Evolutionary conservation across 495 filamentous ascomycete species (phyloP).

Genomic region (Daldinia bambusicola): DNA sequence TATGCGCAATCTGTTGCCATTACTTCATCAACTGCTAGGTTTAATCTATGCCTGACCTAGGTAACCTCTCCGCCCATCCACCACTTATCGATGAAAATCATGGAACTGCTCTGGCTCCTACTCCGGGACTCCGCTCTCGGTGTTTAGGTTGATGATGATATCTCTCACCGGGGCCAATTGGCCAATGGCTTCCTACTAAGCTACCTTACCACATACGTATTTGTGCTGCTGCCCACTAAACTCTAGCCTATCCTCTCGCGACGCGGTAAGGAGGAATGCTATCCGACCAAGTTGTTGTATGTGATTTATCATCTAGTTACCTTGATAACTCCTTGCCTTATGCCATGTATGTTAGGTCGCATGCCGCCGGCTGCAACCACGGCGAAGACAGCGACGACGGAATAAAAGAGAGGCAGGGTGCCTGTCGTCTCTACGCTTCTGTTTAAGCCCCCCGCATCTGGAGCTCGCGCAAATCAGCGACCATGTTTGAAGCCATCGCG

Average conservation of each 20-base stretch:
- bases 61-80: too few relatives aligned
- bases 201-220: background rate
- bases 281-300: slow-evolving; percentile 24
- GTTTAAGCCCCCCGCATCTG: slow-evolving; percentile 12
- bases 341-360: slow-evolving; percentile 30
- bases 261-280: slow-evolving; percentile 21
- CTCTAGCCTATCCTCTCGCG: slow-evolving; percentile 10
- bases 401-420: too few relatives aligned
- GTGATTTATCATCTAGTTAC: slow-evolving; percentile 14
- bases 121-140: background rate
- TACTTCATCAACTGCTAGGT: slow-evolving; percentile 19
- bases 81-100: slow-evolving; percentile 15
- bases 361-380: slow-evolving; percentile 41
- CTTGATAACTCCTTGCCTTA: too few relatives aligned
- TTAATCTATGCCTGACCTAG: slow-evolving; percentile 16
- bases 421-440: slow-evolving; percentile 9
- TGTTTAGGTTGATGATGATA: background rate
- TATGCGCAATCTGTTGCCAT: slow-evolving; percentile 39
- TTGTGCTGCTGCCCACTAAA: background rate
- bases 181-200: slow-evolving; percentile 2
- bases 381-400: background rate
- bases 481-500: slow-evolving; percentile 37
- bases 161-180: background rate
- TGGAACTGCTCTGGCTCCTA: background rate
- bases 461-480: slow-evolving; percentile 34